Evolutionary conservation across 345 rosid species (phyloP).

Genomic region (Passiflora organensis): DNA sequence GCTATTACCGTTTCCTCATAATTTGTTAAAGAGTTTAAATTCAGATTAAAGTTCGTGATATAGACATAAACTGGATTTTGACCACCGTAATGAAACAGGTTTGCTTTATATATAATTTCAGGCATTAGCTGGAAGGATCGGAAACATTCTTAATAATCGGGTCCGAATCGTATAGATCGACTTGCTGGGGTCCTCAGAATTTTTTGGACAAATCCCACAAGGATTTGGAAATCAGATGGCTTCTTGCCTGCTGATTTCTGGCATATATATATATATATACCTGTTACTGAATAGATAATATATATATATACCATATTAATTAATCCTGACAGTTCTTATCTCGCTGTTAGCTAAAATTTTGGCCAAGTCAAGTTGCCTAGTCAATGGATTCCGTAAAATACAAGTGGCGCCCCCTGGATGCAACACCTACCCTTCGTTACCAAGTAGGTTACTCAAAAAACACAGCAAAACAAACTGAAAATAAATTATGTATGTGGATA

Average conservation of each 20-base stretch:
- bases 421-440: conserved; percentile 13
- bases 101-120: background rate
- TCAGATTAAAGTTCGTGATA: no score
- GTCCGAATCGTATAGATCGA: no score
- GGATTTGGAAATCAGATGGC: background rate
- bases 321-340: background rate
- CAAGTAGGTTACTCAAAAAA: conserved; percentile 35
- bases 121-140: background rate
- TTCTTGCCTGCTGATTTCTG: background rate
- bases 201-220: background rate
- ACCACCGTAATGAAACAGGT: no score
- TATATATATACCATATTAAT: background rate
- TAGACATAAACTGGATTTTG: no score
- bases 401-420: conserved; percentile 28
- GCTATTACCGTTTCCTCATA: no score
- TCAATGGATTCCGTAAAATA: conserved; percentile 6
- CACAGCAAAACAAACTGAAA: conserved; percentile 31
- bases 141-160: background rate
- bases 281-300: background rate
- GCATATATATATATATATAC: background rate
- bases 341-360: background rate
- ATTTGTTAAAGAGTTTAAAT: no score
- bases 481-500: background rate
- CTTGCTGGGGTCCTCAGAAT: no score
- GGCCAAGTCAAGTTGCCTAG: background rate